A percentile compares a stretch with the other conserved stretches of the same genome.
phyloP scores from a whole-genome alignment of 202 grass and related monocot species.

The Bolboschoenoplectus hybrid region DNA sequence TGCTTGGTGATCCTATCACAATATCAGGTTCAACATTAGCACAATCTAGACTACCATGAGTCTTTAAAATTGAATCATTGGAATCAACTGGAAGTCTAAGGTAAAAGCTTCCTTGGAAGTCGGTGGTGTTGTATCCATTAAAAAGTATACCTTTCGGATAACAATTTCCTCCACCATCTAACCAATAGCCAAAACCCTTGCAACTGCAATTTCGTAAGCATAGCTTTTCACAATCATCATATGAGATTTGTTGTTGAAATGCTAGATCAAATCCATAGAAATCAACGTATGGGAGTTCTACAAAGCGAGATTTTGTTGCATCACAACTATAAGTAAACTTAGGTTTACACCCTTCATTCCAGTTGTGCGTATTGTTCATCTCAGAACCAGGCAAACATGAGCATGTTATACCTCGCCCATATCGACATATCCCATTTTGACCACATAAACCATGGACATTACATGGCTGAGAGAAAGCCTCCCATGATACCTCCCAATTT shows the following conservation, averaged over 20 bases:
- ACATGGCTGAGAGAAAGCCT: conserved; percentile 37
- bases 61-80: not conserved
- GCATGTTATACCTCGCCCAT: conserved; percentile 41
- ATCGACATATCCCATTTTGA: conserved; percentile 49
- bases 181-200: conserved; percentile 47
- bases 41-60: conserved; percentile 42
- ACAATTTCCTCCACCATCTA: conserved; percentile 25
- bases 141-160: conserved; percentile 46
- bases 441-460: conserved; percentile 65
- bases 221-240: conserved; percentile 36
- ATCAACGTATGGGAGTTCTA: conserved; percentile 50
- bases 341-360: conserved; percentile 60
- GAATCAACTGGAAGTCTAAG: conserved; percentile 47
- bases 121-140: conserved; percentile 47
- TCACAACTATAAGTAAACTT: conserved; percentile 36
- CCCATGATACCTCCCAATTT: conserved; percentile 48
- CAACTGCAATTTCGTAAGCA: conserved; percentile 47
- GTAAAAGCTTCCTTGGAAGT: conserved; percentile 36
- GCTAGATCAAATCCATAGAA: conserved; percentile 64
- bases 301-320: conserved; percentile 38
- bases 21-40: conserved; percentile 15
- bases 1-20: conserved; percentile 40
- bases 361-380: conserved; percentile 45
- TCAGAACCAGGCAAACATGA: conserved; percentile 45
- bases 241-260: conserved; percentile 33